A percentile compares a stretch with the other conserved stretches of the same genome.
Evolutionary conservation across 345 rosid genomes (phyloP).

Genomic region (Eucalyptus shirleyi): DNA sequence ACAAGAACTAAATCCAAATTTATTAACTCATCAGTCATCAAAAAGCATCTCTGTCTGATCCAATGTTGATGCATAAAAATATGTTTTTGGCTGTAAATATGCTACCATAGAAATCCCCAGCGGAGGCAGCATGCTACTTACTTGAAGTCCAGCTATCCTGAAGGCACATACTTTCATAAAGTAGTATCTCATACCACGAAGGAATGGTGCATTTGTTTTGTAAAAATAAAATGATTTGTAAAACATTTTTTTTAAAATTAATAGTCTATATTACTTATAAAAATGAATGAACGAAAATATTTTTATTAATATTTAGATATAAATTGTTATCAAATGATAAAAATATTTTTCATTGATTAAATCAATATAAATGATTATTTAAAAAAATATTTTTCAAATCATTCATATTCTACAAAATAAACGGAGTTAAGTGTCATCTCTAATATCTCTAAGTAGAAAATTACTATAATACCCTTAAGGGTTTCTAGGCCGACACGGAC

Average conservation of each 20-base stretch:
- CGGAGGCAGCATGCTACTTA: background rate
- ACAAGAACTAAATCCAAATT: background rate
- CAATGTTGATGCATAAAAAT: background rate
- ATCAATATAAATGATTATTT: fast-evolving
- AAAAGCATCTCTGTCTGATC: background rate
- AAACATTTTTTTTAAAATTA: too few relatives aligned
- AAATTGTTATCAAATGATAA: too few relatives aligned
- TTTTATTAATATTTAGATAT: too few relatives aligned
- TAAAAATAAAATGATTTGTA: too few relatives aligned
- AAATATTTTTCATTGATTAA: too few relatives aligned
- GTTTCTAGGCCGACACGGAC: background rate
- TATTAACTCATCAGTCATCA: background rate
- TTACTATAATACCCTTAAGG: background rate
- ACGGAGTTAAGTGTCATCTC: background rate
- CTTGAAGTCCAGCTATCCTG: background rate
- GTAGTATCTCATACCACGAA: too few relatives aligned
- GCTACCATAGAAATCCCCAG: too few relatives aligned
- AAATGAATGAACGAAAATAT: too few relatives aligned
- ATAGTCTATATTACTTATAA: too few relatives aligned
- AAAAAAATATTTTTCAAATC: too few relatives aligned
- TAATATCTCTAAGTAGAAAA: background rate
- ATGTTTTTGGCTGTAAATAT: background rate
- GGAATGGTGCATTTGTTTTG: too few relatives aligned
- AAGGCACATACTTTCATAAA: too few relatives aligned
- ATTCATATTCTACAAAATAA: fast-evolving